Percentiles rank a stretch among this genome's conserved stretches.
Evolutionary conservation across 2,329 filamentous ascomycete species (phyloP).

Genomic region (Paraconiothyrium brasiliense): DNA sequence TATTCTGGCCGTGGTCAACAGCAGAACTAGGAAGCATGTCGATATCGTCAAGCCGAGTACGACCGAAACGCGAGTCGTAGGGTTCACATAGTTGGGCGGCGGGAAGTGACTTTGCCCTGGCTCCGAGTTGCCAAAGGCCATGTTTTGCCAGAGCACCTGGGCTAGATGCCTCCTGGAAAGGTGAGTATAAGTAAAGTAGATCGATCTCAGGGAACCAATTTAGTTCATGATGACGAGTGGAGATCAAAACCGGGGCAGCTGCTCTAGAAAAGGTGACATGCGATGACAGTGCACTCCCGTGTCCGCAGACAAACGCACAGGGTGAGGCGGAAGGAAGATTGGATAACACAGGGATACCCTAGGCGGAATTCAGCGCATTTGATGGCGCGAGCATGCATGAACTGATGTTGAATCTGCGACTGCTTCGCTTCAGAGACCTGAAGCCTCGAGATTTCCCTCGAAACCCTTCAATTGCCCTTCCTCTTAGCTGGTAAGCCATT

Average conservation of each 20-base stretch:
- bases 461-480: neutral
- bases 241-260: constrained; percentile 4
- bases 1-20: constrained; percentile 1
- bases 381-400: neutral
- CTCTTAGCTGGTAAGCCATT: neutral
- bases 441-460: neutral
- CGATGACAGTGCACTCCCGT: neutral
- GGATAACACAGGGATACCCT: neutral
- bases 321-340: constrained; percentile 3
- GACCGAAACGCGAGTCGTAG: constrained; percentile 10
- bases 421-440: neutral
- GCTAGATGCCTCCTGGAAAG: neutral
- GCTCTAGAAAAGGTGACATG: neutral
- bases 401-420: neutral
- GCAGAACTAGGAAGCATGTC: constrained; percentile 8
- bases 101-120: constrained; percentile 6
- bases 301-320: neutral
- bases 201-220: neutral
- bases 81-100: constrained; percentile 10
- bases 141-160: neutral
- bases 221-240: neutral
- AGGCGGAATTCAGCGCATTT: neutral
- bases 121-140: constrained; percentile 12
- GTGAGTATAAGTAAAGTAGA: neutral
- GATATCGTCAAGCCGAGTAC: constrained; percentile 13